These are phyloP conservation scores for Ceratobasidium sp. DNA, from an alignment of 1,284 basidiomycete species.

Conservation along the genomic window DNA sequence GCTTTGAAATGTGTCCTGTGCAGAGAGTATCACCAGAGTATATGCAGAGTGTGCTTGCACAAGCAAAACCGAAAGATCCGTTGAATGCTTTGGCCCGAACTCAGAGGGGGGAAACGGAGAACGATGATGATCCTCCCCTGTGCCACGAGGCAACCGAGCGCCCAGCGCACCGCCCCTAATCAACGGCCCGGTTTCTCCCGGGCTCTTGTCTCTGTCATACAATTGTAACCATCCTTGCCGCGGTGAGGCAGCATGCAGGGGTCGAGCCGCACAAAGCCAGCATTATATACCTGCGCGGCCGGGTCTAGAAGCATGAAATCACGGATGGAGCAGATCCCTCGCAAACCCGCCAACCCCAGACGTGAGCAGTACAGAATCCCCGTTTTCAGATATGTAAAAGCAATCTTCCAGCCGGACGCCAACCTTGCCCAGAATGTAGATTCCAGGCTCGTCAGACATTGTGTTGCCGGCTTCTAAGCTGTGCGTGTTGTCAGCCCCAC, in stretches of 20 bases:
- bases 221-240: too few relatives aligned
- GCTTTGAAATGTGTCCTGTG: background rate
- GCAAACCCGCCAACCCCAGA: constrained; percentile 67
- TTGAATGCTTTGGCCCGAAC: constrained; percentile 30
- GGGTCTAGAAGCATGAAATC: constrained; percentile 11
- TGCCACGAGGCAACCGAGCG: constrained; percentile 24
- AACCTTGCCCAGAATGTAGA: constrained; percentile 79
- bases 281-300: background rate
- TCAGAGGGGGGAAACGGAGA: constrained; percentile 26
- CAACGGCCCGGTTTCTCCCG: constrained; percentile 12
- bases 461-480: constrained; percentile 69
- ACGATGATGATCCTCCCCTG: constrained; percentile 21
- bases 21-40: background rate
- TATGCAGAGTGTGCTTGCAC: constrained; percentile 9
- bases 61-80: constrained; percentile 32
- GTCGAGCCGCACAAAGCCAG: too few relatives aligned
- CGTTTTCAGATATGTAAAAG: constrained; percentile 68
- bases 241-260: too few relatives aligned
- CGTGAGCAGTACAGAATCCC: constrained; percentile 65
- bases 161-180: constrained; percentile 20
- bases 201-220: constrained; percentile 3
- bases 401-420: constrained; percentile 85
- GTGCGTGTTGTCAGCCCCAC: constrained; percentile 61
- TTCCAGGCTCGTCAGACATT: constrained; percentile 83
- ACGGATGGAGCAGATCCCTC: constrained; percentile 61